Conservation (phyloP, 1,284 basidiomycete genomes). For the Pseudozyma tsukubaensis region DNA sequence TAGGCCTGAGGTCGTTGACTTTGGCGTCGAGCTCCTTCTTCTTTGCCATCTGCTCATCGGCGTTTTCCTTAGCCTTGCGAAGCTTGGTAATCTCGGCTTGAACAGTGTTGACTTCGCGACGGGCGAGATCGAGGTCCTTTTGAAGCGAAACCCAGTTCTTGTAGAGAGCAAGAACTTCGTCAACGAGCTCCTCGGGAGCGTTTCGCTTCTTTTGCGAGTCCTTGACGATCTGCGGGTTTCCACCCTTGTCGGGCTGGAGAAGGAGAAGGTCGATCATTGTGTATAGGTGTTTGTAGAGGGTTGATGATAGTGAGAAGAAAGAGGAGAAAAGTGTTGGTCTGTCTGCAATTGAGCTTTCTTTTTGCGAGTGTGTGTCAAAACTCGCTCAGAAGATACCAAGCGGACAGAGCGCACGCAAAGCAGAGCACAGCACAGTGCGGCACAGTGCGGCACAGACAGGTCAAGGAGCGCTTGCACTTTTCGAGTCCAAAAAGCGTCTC, state of each 20-base stretch:
- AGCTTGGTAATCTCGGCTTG: slow-evolving; percentile 94
- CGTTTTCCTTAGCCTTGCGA: slow-evolving; percentile 92
- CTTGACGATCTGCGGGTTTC: slow-evolving; percentile 89
- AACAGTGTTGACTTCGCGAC: slow-evolving; percentile 86
- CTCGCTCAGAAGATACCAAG: no score
- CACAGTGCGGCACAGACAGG: no score
- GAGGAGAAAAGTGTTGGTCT: slow-evolving; percentile 20
- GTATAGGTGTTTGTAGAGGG: slow-evolving; percentile 1
- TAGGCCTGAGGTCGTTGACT: slow-evolving; percentile 78
- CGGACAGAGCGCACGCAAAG: no score
- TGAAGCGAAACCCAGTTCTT: slow-evolving; percentile 89
- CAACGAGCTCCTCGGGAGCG: slow-evolving; percentile 87
- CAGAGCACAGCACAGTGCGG: no score
- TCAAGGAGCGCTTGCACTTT: no score
- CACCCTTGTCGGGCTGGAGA: slow-evolving; percentile 74
- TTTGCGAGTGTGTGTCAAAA: no score
- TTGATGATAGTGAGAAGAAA: neutral
- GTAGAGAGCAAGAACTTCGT: slow-evolving; percentile 92
- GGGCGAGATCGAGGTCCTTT: slow-evolving; percentile 81
- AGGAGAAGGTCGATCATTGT: slow-evolving; percentile 55
- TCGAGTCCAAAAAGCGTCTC: no score
- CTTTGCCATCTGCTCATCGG: slow-evolving; percentile 83
- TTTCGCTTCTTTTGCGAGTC: slow-evolving; percentile 93
- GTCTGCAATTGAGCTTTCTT: neutral
- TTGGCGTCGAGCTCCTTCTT: slow-evolving; percentile 83